Evolutionary conservation across 768 basidiomycete species (phyloP).

Genomic region (Hydnomerulius pinastri): DNA sequence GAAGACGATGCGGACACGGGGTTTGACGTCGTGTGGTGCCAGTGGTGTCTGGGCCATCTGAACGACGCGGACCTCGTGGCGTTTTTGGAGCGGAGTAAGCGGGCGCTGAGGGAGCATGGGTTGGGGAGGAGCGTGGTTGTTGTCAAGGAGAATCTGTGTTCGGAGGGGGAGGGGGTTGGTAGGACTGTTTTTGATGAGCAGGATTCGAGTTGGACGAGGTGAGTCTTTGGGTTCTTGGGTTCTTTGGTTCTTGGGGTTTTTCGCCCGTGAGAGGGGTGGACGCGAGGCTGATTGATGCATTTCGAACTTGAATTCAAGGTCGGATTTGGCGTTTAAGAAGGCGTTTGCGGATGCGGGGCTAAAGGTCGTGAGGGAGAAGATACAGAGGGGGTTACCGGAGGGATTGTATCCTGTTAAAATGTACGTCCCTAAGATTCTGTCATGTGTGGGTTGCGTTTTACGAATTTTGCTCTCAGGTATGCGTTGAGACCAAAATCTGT

Average conservation of each 20-base stretch:
- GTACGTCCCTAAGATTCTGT: constrained; percentile 52
- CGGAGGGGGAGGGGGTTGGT: constrained; percentile 53
- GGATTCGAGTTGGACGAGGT: constrained; percentile 93
- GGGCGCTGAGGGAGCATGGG: constrained; percentile 53
- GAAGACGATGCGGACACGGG: constrained; percentile 55
- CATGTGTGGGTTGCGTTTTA: constrained; percentile 1
- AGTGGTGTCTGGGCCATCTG: constrained; percentile 95
- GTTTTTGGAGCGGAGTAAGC: constrained; percentile 68
- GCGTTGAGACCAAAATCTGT: constrained; percentile 16
- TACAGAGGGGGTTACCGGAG: constrained; percentile 81
- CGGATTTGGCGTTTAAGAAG: constrained; percentile 78
- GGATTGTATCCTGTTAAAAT: constrained; percentile 87
- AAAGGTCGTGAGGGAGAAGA: constrained; percentile 65
- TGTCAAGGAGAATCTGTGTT: constrained; percentile 90
- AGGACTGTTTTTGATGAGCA: constrained; percentile 72
- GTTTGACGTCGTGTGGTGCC: constrained; percentile 94
- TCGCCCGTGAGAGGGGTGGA: no score
- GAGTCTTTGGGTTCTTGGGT: neutral
- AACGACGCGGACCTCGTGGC: constrained; percentile 71
- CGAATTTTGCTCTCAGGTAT: constrained; percentile 20
- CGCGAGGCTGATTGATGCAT: no score
- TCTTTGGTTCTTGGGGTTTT: constrained; percentile 7
- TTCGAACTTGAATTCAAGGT: no score
- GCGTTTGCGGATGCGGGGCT: constrained; percentile 77
- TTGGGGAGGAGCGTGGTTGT: constrained; percentile 65